phyloP scores from a whole-genome alignment of 2,329 filamentous ascomycete genomes.

The Fusarium sp. region DNA sequence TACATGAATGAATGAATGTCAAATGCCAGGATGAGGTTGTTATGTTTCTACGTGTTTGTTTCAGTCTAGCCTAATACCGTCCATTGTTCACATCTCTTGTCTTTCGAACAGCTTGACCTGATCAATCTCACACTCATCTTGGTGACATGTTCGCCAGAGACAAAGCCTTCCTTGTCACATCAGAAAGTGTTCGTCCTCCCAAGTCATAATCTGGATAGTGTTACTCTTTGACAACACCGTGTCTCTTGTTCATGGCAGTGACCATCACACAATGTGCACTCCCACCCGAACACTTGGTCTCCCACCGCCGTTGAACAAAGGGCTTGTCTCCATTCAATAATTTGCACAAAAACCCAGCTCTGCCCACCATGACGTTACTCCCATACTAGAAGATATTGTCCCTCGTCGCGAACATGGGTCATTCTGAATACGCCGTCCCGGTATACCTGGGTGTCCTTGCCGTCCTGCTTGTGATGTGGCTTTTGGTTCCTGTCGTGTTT shows the following conservation, averaged over 20 bases:
- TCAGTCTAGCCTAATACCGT: slow-evolving; percentile 5
- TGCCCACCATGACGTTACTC: not conserved
- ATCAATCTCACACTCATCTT: slow-evolving; percentile 3
- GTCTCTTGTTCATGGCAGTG: slow-evolving; percentile 30
- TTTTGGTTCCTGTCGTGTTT: slow-evolving; percentile 26
- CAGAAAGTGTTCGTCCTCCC: slow-evolving; percentile 17
- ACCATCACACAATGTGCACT: slow-evolving; percentile 31
- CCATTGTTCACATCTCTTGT: slow-evolving; percentile 3
- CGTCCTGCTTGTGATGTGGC: slow-evolving; percentile 27
- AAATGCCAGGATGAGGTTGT: not conserved
- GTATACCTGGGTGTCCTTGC: slow-evolving; percentile 29
- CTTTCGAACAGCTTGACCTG: not conserved
- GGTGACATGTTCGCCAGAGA: slow-evolving; percentile 18
- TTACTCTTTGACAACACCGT: slow-evolving; percentile 25
- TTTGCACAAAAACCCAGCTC: slow-evolving; percentile 1
- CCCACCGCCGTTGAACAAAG: slow-evolving; percentile 7
- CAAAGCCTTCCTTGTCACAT: slow-evolving; percentile 8
- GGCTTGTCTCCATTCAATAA: not conserved
- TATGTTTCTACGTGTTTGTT: slow-evolving; percentile 10
- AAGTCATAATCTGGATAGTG: slow-evolving; percentile 14
- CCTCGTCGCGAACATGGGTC: slow-evolving; percentile 19
- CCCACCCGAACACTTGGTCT: slow-evolving; percentile 9
- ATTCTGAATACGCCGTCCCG: slow-evolving; percentile 28
- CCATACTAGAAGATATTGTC: not conserved
- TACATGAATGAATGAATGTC: not conserved